Evolutionary conservation across 2,329 filamentous ascomycete genomes (phyloP), one percentile per base, ranked within the genome.

Genomic region (Claviceps digitariae): DNA sequence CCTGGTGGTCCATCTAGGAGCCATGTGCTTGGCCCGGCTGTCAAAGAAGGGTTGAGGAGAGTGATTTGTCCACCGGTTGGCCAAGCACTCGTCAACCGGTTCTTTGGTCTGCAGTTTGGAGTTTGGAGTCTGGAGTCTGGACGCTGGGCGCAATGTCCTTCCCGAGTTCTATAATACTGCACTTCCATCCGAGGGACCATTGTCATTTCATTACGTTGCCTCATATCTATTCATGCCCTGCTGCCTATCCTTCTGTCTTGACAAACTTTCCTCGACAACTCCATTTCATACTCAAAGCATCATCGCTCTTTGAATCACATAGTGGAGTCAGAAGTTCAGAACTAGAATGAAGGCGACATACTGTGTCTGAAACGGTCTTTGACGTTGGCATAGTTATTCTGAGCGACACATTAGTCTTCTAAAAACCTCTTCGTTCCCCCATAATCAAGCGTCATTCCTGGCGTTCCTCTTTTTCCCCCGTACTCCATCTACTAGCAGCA

Each of bases 241-340:
- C 31, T 40, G 3, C 5, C 31, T 21, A 3, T 2, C 9, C 43
- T 48, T 43, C 20, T 48, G 41, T 43, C 20, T 21, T 21, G 21
- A 7, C 5, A 15, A 8, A n/a, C 15, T 17, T n/a, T 38, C 17
- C 8, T 45, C 43, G n/a, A 17, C 21, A 27, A 27, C 21, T 27
- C 12, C 47, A 29, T 50, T 5, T 29, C 23, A 25, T 13, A 6
- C 34, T 34, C 25, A 36, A 36, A 43, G 25, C 45, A 4, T 23
- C 40, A 4, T 17, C 48, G 25, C 51, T 52, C 29, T 25, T 48
- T 52, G 51, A 52, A 48, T 52, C 51, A 52, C 44, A 10, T 21
- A 21, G 20, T 29, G 7, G 23, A n/a, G 25, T 21, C 15, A 44
- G n/a, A 34, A n/a, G 2, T 23, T 21, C 15, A 44, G n/a, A 34